Evolutionary conservation across 805 yeast species (phyloP).

Genomic region (Lipomyces anomalus): DNA sequence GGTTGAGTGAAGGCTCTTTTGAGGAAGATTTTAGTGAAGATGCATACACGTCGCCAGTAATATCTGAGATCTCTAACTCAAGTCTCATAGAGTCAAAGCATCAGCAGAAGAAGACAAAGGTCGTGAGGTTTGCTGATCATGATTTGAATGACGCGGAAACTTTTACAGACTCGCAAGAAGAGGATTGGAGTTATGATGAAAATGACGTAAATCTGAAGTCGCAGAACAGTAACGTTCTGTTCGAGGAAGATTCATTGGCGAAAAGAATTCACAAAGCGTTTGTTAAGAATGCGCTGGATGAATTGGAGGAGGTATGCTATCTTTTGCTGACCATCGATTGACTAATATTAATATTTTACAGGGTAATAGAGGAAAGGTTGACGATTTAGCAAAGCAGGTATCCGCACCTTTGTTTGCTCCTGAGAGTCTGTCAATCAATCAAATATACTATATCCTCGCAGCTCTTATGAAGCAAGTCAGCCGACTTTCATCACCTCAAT

Average conservation of each 20-base stretch:
- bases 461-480: constrained; percentile 60
- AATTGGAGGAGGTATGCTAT: constrained; percentile 52
- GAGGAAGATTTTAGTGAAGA: not conserved
- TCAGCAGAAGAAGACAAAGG: not conserved
- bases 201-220: no score
- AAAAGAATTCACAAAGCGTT: constrained; percentile 33
- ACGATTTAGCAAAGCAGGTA: constrained; percentile 55
- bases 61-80: not conserved
- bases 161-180: no score
- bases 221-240: no score
- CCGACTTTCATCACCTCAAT: constrained; percentile 52
- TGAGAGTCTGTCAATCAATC: constrained; percentile 50
- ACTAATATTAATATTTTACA: constrained; percentile 30
- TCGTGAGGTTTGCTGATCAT: not conserved
- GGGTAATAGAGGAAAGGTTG: constrained; percentile 51
- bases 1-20: no score
- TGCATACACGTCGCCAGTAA: not conserved
- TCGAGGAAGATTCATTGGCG: constrained; percentile 1
- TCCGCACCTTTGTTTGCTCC: constrained; percentile 46
- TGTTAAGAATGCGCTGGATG: constrained; percentile 63
- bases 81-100: not conserved
- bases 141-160: not conserved
- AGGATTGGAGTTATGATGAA: no score
- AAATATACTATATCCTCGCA: constrained; percentile 51
- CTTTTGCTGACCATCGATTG: constrained; percentile 21